Conservation (phyloP, 441 rosid species). For the Gossypium aridum region DNA sequence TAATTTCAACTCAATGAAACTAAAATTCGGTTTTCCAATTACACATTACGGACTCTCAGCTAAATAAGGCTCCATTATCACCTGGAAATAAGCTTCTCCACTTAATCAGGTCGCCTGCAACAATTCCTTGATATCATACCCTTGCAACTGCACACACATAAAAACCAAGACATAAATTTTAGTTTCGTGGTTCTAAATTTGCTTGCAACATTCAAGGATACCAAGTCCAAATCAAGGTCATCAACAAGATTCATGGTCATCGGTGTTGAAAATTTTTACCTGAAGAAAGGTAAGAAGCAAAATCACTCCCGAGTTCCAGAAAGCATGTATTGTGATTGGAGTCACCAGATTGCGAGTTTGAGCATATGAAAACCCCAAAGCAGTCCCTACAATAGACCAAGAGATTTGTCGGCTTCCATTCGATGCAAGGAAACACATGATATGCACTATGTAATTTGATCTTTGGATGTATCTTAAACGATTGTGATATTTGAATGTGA, state of each 20-base stretch:
- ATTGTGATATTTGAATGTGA: neutral
- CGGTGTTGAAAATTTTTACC: constrained; percentile 32
- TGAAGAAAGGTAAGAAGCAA: constrained; percentile 77
- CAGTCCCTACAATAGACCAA: constrained; percentile 37
- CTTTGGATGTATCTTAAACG: neutral
- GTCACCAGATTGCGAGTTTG: constrained; percentile 83
- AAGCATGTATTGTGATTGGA: constrained; percentile 74
- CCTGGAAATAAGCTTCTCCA: neutral
- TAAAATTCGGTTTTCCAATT: neutral
- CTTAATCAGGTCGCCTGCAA: neutral
- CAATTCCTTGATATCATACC: constrained; percentile 6
- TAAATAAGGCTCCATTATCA: neutral
- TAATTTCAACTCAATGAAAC: neutral
- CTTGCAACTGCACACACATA: constrained; percentile 1
- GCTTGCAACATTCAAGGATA: neutral
- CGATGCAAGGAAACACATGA: neutral
- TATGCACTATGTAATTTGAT: neutral
- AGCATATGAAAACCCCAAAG: constrained; percentile 78
- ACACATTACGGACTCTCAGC: neutral
- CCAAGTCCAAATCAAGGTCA: neutral
- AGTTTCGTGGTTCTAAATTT: neutral
- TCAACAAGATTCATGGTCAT: neutral
- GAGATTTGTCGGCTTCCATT: constrained; percentile 3
- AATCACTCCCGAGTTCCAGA: constrained; percentile 86
- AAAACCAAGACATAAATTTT: neutral